These are phyloP conservation scores for Candida loeiensis DNA, from an alignment of 805 yeast species.

Conservation along the genomic window DNA sequence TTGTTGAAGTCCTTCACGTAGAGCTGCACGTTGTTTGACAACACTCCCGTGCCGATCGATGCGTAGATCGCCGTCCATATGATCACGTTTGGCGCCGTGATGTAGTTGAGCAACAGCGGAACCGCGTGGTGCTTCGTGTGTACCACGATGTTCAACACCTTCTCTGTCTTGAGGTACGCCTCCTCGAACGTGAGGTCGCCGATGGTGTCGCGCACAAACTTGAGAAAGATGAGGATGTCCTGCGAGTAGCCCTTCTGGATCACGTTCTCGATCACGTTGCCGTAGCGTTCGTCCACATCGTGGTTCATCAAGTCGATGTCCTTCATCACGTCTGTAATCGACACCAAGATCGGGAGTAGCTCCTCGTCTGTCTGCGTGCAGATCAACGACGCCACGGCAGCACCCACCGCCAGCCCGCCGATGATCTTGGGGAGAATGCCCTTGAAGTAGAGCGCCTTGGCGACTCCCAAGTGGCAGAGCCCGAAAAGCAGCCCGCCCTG, in stretches of 20 bases:
- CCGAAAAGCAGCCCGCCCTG: slow-evolving; percentile 98
- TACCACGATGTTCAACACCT: slow-evolving; percentile 77
- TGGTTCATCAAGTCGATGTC: slow-evolving; percentile 47
- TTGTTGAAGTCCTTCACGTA: slow-evolving; percentile 63
- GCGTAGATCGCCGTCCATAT: slow-evolving; percentile 86
- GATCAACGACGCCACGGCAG: slow-evolving; percentile 82
- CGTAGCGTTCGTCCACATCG: slow-evolving; percentile 56
- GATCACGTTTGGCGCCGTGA: slow-evolving; percentile 89
- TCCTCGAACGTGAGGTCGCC: slow-evolving; percentile 92
- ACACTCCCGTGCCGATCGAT: slow-evolving; percentile 69
- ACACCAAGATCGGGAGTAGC: slow-evolving; percentile 43
- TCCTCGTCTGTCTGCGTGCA: slow-evolving; percentile 72
- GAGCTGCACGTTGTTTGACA: slow-evolving; percentile 51
- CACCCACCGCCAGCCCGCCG: slow-evolving; percentile 92
- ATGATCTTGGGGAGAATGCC: slow-evolving; percentile 79
- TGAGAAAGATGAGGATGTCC: slow-evolving; percentile 74
- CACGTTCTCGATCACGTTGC: slow-evolving; percentile 71
- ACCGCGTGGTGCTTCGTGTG: slow-evolving; percentile 72
- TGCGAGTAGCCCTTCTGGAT: slow-evolving; percentile 80
- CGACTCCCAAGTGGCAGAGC: slow-evolving; percentile 88
- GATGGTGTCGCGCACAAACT: slow-evolving; percentile 69
- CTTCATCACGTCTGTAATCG: slow-evolving; percentile 40
- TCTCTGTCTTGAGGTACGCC: slow-evolving; percentile 75
- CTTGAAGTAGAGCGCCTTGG: slow-evolving; percentile 72
- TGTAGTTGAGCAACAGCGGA: slow-evolving; percentile 76